Base-by-base conservation (phyloP, 805 yeast genomes). In the Lipomyces anomalus region DNA sequence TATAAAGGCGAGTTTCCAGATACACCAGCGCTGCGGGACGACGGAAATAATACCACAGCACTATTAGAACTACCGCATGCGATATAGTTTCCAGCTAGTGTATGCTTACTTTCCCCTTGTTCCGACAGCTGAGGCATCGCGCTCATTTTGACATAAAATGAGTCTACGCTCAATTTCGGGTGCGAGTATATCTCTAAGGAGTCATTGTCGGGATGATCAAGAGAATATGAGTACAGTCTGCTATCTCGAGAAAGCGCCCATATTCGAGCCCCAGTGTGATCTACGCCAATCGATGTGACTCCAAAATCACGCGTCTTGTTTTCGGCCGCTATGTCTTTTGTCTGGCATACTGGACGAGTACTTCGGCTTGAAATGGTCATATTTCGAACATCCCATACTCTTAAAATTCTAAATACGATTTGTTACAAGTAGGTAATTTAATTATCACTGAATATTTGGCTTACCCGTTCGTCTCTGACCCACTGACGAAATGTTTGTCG, bases 311-410 rank as follows among this genome's bases (percentile, higher is more conserved):
- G 30, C 30, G 30, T 26, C 11, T 13, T 9, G 11, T 33, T 23
- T 5, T 32, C 40, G 6, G 30, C 18, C 7, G 11, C 29, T 18
- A 30, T 20, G 9, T 13, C 34, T 3, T 21, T 5, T 11, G 44
- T 30, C 21, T 50, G 38, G 3, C 29, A 17, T 6, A 23, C 13
- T 2, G 54, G 52, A 26, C n/a, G 42, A 22, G 35, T 6, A 13
- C 32, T 41, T 18, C 16, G n/a, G 18, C 20, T 40, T 18, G 22
- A 32, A 21, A 21, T 9, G 7, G 22, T 30, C 11, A 43, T 3
- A 26, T 43, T 47, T 22, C 54, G 38, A 9, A 47, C 13, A 32
- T 50, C 54, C 51, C 51, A 50, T 7, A 43, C 17, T 11, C 44
- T 21, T 5, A 46, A n/a, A 4, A 28, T 26, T 4, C n/a, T n/a